Evolutionary conservation across 352 stramenopile genomes (phyloP), one percentile per base, ranked within the genome.

Genomic region (Pythium sukuiense): DNA sequence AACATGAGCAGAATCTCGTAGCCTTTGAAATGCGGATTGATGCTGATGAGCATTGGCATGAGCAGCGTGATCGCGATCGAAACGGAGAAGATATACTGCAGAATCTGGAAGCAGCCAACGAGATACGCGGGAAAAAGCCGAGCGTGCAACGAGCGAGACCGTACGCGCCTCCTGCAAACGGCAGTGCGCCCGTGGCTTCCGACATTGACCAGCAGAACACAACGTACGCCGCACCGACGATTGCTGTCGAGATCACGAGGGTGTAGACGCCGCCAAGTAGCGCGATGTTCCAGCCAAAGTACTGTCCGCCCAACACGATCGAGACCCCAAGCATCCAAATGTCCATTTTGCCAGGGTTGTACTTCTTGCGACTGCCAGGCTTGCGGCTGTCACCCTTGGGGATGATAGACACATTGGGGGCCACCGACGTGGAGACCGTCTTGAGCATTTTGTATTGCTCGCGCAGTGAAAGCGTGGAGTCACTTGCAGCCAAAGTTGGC

Each of bases 91-190:
- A 75, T 70, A 53, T 75, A 77, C 45, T 72, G 49, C n/a, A 75
- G 35, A 7, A 60, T 56, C 53, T 78, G 58, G 46, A 48, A 73
- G 49, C 72, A 75, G 18, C 72, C 72, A 24, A 78, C 48, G 41
- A 78, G 45, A 54, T 73, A 78, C 2, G 54, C 72, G 6, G 59
- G 37, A 62, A 76, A 46, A 72, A 78, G 6, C 72, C 72, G 24
- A 75, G 54, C 8, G 66, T 72, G 33, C 72, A 76, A 0, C 68
- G 61, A 7, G 61, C 62, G n/a, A 78, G 59, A 16, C 68, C 72
- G 45, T 76, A 78, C 20, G 72, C 43, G 14, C 72, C 72, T n/a
- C 68, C 72, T 16, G 67, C 63, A 67, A 78, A 78, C 27, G 72
- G 68, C 27, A 78, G 55, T 37, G 59, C 68, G 24, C 63, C 52